Evolutionary conservation across 202 grass and related monocot species (phyloP).

Genomic region (Eragrostis tef): DNA sequence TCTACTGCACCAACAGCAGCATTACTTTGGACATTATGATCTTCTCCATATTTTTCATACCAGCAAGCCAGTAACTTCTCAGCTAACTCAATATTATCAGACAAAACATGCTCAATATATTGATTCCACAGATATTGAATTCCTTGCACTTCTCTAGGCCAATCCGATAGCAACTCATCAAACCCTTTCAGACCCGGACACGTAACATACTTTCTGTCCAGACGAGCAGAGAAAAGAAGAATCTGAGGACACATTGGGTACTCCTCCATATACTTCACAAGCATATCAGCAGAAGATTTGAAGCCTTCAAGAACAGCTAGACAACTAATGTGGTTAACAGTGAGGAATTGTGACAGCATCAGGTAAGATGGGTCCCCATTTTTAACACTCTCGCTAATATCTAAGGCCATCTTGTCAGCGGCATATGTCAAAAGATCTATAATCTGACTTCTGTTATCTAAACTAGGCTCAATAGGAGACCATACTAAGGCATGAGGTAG

Average conservation of each 20-base stretch:
- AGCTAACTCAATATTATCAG: slow-evolving; percentile 63
- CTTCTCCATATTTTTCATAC: slow-evolving; percentile 66
- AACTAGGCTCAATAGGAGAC: slow-evolving; percentile 62
- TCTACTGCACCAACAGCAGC: slow-evolving; percentile 39
- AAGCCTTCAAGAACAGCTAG: slow-evolving; percentile 64
- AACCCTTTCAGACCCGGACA: slow-evolving; percentile 62
- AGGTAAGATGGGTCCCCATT: slow-evolving; percentile 73
- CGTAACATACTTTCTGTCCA: slow-evolving; percentile 49
- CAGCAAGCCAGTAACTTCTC: slow-evolving; percentile 64
- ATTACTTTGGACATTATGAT: slow-evolving; percentile 33
- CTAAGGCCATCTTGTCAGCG: slow-evolving; percentile 62
- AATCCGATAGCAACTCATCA: slow-evolving; percentile 69
- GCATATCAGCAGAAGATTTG: slow-evolving; percentile 60
- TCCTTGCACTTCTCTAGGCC: slow-evolving; percentile 77
- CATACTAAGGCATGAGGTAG: slow-evolving; percentile 62
- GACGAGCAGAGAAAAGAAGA: slow-evolving; percentile 63
- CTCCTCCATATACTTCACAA: slow-evolving; percentile 79
- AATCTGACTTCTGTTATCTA: slow-evolving; percentile 51
- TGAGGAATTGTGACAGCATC: slow-evolving; percentile 69
- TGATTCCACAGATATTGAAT: slow-evolving; percentile 95
- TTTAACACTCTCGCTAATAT: slow-evolving; percentile 57
- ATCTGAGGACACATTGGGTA: slow-evolving; percentile 86
- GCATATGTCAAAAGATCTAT: slow-evolving; percentile 69
- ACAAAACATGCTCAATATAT: slow-evolving; percentile 65
- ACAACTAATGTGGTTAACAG: slow-evolving; percentile 80